Evolutionary conservation across 208 protist genomes (phyloP).

Genomic region (Phytomonas sp.): DNA sequence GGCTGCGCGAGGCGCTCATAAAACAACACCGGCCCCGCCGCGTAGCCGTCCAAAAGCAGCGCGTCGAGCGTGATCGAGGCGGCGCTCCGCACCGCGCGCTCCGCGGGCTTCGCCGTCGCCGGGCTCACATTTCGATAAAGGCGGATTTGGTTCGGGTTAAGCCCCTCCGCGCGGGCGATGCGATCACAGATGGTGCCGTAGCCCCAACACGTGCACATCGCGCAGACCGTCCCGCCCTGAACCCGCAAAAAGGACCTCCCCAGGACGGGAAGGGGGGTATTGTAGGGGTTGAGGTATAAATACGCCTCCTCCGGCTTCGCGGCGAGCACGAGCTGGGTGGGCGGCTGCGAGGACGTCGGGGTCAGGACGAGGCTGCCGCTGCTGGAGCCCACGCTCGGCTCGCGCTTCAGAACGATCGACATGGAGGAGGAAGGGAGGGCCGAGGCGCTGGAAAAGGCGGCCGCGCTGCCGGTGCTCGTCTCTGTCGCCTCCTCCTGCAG

Average conservation of each 20-base stretch:
- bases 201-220: constrained; percentile 29
- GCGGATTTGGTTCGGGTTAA: constrained; percentile 40
- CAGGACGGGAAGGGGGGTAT: constrained; percentile 20
- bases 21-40: constrained; percentile 22
- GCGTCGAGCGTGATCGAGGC: constrained; percentile 19
- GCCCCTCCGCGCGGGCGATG: constrained; percentile 20
- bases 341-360: too few species aligned
- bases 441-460: constrained; percentile 7
- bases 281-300: constrained; percentile 31
- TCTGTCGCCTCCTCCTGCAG: neutral
- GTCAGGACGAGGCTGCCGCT: too few species aligned
- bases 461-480: neutral
- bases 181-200: constrained; percentile 49
- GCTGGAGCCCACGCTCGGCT: too few species aligned
- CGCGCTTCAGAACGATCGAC: too few species aligned
- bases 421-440: neutral
- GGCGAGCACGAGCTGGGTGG: too few species aligned
- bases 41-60: constrained; percentile 23
- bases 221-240: constrained; percentile 10
- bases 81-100: constrained; percentile 11
- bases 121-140: constrained; percentile 34
- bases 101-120: constrained; percentile 14
- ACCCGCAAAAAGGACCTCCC: constrained; percentile 16
- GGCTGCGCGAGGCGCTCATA: constrained; percentile 28
- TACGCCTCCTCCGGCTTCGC: too few species aligned